These are phyloP conservation scores for Hypoxylon perforatum DNA, from an alignment of 495 filamentous ascomycete genomes.

Conservation along the genomic window DNA sequence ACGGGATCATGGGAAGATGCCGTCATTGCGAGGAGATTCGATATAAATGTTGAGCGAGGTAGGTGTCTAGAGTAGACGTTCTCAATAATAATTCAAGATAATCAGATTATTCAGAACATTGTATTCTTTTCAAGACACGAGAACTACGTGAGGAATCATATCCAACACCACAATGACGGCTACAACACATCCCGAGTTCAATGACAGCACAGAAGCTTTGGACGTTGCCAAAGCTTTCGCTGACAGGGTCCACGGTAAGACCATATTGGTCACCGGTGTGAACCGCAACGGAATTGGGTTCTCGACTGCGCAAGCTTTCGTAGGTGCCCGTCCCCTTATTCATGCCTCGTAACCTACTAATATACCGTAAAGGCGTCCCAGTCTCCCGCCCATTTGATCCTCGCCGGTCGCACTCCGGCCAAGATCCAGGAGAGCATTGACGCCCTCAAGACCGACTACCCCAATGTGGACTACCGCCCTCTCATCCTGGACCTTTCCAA, in stretches of 20 bases:
- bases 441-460: conserved; percentile 48
- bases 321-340: conserved; percentile 35
- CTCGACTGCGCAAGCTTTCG: conserved; percentile 55
- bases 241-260: conserved; percentile 50
- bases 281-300: conserved; percentile 56
- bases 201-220: conserved; percentile 49
- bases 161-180: conserved; percentile 34
- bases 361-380: conserved; percentile 50
- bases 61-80: no score
- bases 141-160: neutral
- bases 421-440: conserved; percentile 54
- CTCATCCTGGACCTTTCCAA: conserved; percentile 58
- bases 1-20: no score
- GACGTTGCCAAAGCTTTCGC: conserved; percentile 56
- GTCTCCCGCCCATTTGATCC: conserved; percentile 54
- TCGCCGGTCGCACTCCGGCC: conserved; percentile 51
- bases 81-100: no score
- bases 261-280: conserved; percentile 56
- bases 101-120: no score
- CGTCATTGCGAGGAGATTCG: no score
- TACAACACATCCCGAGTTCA: conserved; percentile 54
- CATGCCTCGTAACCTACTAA: conserved; percentile 4
- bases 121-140: no score
- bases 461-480: conserved; percentile 50
- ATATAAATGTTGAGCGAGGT: no score